phyloP scores from a whole-genome alignment of 176 grass and related monocot genomes.

The Saccharum officinarum region DNA sequence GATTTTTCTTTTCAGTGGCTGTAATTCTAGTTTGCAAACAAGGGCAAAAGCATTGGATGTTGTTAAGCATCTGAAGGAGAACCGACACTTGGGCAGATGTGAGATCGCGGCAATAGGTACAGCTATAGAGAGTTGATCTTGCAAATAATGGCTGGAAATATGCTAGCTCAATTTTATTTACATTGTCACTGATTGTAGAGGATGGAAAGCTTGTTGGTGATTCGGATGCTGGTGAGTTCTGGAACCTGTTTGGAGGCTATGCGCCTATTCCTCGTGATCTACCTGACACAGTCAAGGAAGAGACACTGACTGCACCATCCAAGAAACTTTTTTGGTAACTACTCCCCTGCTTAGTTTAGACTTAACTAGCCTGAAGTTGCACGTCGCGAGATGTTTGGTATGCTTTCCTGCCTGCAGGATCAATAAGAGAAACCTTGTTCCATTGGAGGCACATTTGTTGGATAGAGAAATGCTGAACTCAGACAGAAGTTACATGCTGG shows the following conservation, averaged over 20 bases:
- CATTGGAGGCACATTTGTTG: constrained; percentile 51
- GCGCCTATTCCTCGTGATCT: constrained; percentile 68
- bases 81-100: constrained; percentile 59
- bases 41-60: constrained; percentile 85
- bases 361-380: constrained; percentile 7
- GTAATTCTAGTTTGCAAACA: constrained; percentile 70
- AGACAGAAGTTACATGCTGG: constrained; percentile 80
- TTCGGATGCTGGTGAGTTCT: constrained; percentile 77
- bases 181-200: constrained; percentile 43
- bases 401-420: constrained; percentile 61
- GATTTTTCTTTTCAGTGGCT: constrained; percentile 82
- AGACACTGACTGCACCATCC: not conserved
- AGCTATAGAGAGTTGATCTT: not conserved
- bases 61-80: constrained; percentile 80
- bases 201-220: constrained; percentile 83
- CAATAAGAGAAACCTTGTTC: constrained; percentile 55
- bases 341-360: constrained; percentile 12
- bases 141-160: constrained; percentile 2
- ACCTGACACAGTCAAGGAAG: constrained; percentile 25
- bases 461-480: constrained; percentile 67
- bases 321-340: constrained; percentile 66
- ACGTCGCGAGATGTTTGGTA: constrained; percentile 3
- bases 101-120: constrained; percentile 75
- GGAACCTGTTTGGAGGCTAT: constrained; percentile 79
- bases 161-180: not conserved